Percentiles rank a stretch among this genome's conserved stretches.
Conservation (phyloP, 2,329 filamentous ascomycete genomes). For the Colletotrichum sp. region DNA sequence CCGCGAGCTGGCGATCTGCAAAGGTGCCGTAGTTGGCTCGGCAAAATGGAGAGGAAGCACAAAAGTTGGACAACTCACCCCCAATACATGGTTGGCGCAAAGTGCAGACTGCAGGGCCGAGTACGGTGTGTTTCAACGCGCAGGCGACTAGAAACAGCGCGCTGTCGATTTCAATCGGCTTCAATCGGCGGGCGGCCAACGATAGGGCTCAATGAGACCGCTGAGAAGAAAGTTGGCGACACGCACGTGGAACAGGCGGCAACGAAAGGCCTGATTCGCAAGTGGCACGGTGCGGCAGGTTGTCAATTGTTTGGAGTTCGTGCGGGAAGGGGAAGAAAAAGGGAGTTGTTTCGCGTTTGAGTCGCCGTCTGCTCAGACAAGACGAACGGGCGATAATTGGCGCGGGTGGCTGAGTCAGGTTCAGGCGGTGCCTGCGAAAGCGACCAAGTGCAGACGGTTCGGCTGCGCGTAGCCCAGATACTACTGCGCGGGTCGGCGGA, state of each 20-base stretch:
- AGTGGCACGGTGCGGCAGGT: neutral
- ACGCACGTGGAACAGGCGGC: neutral
- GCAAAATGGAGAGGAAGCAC: neutral
- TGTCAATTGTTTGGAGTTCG: neutral
- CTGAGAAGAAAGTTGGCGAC: neutral
- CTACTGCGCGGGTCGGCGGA: constrained; percentile 18
- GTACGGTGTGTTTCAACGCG: neutral
- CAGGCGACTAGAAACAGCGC: neutral
- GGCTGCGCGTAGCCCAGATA: neutral
- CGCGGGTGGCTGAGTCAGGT: constrained; percentile 21
- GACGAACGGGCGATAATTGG: constrained; percentile 14
- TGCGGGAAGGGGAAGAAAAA: neutral
- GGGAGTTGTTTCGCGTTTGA: neutral
- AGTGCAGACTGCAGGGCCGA: neutral
- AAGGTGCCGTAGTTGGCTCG: constrained; percentile 1
- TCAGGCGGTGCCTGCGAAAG: constrained; percentile 6
- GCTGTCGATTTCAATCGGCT: neutral
- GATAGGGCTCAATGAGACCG: neutral
- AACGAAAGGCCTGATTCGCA: neutral
- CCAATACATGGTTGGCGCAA: constrained; percentile 3
- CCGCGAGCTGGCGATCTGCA: constrained; percentile 5
- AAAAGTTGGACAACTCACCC: constrained; percentile 8
- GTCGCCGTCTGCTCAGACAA: neutral
- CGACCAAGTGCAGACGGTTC: neutral
- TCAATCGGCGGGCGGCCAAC: neutral